Percentiles rank a stretch among this genome's conserved stretches.
Conservation (phyloP, 2,329 filamentous ascomycete species). For the Talaromyces sp. region DNA sequence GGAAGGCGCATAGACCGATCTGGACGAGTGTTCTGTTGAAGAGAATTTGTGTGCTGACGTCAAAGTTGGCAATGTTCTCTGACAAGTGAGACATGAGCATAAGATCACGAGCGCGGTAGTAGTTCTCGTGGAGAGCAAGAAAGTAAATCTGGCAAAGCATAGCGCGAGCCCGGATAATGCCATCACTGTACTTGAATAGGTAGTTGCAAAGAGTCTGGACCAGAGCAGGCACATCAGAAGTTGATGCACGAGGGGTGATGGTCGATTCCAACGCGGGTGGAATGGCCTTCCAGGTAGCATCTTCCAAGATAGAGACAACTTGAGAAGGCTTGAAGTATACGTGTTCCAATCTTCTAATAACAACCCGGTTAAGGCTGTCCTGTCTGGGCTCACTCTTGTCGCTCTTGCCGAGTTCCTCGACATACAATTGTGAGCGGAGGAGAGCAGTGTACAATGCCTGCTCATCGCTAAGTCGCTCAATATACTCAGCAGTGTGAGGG, state of each 20-base stretch:
- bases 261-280: slow-evolving; percentile 67
- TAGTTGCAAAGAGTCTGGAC: slow-evolving; percentile 90
- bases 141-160: slow-evolving; percentile 99
- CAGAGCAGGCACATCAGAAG: slow-evolving; percentile 65
- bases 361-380: slow-evolving; percentile 84
- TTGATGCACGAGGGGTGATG: slow-evolving; percentile 70
- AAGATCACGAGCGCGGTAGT: slow-evolving; percentile 97
- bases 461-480: slow-evolving; percentile 90
- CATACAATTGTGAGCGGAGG: slow-evolving; percentile 82
- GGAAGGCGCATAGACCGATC: slow-evolving; percentile 96
- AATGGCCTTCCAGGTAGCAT: slow-evolving; percentile 85
- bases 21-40: slow-evolving; percentile 98
- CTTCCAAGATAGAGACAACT: slow-evolving; percentile 89
- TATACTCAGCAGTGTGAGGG: slow-evolving; percentile 97
- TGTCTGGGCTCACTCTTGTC: slow-evolving; percentile 68
- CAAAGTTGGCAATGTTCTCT: slow-evolving; percentile 94
- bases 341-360: slow-evolving; percentile 93
- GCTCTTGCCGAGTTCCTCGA: slow-evolving; percentile 73
- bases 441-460: slow-evolving; percentile 87
- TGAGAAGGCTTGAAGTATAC: slow-evolving; percentile 98
- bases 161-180: slow-evolving; percentile 90
- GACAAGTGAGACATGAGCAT: slow-evolving; percentile 99
- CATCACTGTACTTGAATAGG: slow-evolving; percentile 89
- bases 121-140: slow-evolving; percentile 93
- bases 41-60: slow-evolving; percentile 94